Evolutionary conservation across 2,329 filamentous ascomycete species (phyloP).

Genomic region (Karstenula rhodostoma): DNA sequence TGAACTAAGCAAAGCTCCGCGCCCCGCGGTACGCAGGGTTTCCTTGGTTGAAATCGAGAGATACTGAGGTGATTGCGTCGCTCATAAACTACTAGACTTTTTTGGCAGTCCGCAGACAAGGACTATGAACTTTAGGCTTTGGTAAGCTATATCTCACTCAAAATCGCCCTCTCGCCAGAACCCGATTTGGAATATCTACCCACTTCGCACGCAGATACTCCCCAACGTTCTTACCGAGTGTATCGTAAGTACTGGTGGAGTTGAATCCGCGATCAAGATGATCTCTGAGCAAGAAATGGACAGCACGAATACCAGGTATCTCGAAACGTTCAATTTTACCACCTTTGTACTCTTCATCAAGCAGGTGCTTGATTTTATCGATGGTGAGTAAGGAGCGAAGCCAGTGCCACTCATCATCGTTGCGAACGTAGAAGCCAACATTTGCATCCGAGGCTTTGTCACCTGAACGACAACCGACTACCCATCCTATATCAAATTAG

Average conservation of each 20-base stretch:
- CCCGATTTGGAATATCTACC: constrained; percentile 54
- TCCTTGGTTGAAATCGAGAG: background rate
- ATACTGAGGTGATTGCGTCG: no score
- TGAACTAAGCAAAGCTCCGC: background rate
- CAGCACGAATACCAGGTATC: constrained; percentile 42
- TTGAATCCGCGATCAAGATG: constrained; percentile 55
- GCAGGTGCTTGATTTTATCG: constrained; percentile 29
- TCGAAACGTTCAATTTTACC: constrained; percentile 45
- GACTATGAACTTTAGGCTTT: background rate
- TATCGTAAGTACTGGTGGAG: constrained; percentile 52
- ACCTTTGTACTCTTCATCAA: constrained; percentile 27
- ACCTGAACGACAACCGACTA: constrained; percentile 34
- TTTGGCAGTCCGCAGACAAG: background rate
- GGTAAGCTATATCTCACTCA: background rate
- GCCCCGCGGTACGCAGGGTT: background rate
- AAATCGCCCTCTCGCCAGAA: constrained; percentile 49
- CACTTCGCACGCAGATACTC: constrained; percentile 54
- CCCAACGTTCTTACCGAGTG: constrained; percentile 54
- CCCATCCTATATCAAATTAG: constrained; percentile 16
- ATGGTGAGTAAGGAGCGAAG: constrained; percentile 32
- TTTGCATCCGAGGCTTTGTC: constrained; percentile 38
- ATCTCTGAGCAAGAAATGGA: constrained; percentile 54
- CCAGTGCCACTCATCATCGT: constrained; percentile 40
- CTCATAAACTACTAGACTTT: background rate
- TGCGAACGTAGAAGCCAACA: constrained; percentile 36